Evolutionary conservation across 345 rosid genomes (phyloP).

Genomic region (Citrus glauca): DNA sequence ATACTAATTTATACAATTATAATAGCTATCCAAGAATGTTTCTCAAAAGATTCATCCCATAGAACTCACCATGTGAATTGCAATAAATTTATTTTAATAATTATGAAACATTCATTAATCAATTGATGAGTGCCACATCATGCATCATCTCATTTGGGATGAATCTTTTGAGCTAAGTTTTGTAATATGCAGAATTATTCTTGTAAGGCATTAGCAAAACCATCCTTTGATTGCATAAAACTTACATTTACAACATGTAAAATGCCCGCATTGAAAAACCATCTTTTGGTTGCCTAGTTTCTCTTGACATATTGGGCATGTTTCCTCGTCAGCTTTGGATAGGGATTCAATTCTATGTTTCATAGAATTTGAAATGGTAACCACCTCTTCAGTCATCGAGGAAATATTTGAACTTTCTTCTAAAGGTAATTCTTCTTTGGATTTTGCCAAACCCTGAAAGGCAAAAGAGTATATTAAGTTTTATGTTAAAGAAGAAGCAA

Average conservation of each 20-base stretch:
- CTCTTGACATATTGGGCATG: slow-evolving; percentile 93
- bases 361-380: slow-evolving; percentile 19
- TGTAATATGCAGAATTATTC: background rate
- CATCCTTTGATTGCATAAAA: slow-evolving; percentile 5
- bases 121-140: background rate
- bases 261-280: slow-evolving; percentile 96
- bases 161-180: background rate
- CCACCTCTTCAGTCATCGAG: slow-evolving; percentile 33
- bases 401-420: slow-evolving; percentile 39
- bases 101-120: background rate
- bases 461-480: background rate
- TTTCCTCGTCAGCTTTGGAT: slow-evolving; percentile 49
- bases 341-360: slow-evolving; percentile 38
- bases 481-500: background rate
- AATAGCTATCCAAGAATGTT: background rate
- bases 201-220: background rate
- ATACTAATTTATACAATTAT: background rate
- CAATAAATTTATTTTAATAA: no score
- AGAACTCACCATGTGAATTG: background rate
- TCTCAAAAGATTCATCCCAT: background rate
- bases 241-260: slow-evolving; percentile 91
- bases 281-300: slow-evolving; percentile 69
- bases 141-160: background rate
- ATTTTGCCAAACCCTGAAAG: slow-evolving; percentile 71
- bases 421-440: slow-evolving; percentile 46